Conservation (phyloP, 2,329 filamentous ascomycete genomes). For the Stenocarpella maydis region DNA sequence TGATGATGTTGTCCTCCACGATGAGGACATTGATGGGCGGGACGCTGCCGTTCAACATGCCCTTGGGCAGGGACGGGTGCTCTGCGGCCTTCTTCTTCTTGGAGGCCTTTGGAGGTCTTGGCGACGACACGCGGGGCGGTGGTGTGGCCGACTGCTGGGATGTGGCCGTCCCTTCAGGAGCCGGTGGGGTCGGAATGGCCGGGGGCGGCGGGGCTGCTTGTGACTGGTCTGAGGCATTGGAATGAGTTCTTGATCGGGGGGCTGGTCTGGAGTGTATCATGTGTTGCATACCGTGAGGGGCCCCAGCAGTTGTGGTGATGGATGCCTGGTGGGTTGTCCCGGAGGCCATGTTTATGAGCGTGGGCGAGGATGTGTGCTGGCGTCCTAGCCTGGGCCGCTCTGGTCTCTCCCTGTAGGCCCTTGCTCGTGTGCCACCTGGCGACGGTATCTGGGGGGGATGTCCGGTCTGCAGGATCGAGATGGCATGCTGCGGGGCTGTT, state of each 20-base stretch:
- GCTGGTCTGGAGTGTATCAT: conserved; percentile 47
- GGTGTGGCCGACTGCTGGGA: conserved; percentile 63
- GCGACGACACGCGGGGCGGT: conserved; percentile 57
- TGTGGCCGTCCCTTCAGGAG: conserved; percentile 50
- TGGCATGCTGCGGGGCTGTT: conserved; percentile 53
- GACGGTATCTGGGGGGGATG: conserved; percentile 84
- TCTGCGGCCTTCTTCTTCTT: conserved; percentile 64
- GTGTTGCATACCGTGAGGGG: conserved; percentile 48
- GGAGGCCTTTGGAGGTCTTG: conserved; percentile 53
- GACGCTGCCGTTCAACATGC: conserved; percentile 80
- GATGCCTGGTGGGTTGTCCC: conserved; percentile 51
- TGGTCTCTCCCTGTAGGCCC: conserved; percentile 64
- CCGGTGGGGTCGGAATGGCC: conserved; percentile 50
- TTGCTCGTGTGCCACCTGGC: conserved; percentile 71
- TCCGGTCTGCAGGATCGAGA: conserved; percentile 82
- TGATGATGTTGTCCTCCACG: conserved; percentile 99
- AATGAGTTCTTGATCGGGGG: conserved; percentile 65
- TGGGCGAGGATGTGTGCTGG: conserved; percentile 84
- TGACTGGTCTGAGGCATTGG: conserved; percentile 61
- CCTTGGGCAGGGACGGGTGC: conserved; percentile 61
- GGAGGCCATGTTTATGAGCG: conserved; percentile 67
- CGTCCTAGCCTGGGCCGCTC: conserved; percentile 69
- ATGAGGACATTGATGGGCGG: conserved; percentile 97
- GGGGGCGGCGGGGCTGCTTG: conserved; percentile 53
- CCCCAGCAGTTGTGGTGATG: conserved; percentile 42